Evolutionary conservation across 495 filamentous ascomycete species (phyloP).

Genomic region (Paragyromitra xinjiangensis): DNA sequence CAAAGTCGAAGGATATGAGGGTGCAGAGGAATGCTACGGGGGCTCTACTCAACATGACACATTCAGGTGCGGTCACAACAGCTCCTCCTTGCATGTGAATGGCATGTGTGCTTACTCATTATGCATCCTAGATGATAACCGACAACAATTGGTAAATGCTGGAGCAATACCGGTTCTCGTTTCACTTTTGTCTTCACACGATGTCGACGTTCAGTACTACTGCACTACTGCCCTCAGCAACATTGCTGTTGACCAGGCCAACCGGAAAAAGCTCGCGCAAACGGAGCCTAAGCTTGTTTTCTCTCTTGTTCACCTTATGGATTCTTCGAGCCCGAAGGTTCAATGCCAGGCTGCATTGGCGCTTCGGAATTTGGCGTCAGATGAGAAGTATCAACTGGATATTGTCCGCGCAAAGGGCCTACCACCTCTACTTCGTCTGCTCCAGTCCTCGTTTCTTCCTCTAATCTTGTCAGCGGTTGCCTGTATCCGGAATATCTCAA

Average conservation of each 20-base stretch:
- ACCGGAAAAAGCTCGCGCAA: conserved; percentile 87
- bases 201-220: conserved; percentile 99
- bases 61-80: conserved; percentile 76
- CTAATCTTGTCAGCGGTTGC: conserved; percentile 96
- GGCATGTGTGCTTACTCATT: conserved; percentile 49
- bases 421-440: conserved; percentile 80
- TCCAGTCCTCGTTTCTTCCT: conserved; percentile 93
- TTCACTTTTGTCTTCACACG: conserved; percentile 85
- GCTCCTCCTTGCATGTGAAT: conserved; percentile 12
- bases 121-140: conserved; percentile 79
- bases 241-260: conserved; percentile 91
- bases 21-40: conserved; percentile 98
- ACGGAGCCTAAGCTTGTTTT: conserved; percentile 89
- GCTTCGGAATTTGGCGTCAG: conserved; percentile 92
- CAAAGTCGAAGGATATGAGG: conserved; percentile 98
- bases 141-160: conserved; percentile 94
- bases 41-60: conserved; percentile 97
- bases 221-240: conserved; percentile 98
- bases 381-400: conserved; percentile 98
- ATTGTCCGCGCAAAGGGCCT: conserved; percentile 91
- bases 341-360: conserved; percentile 97
- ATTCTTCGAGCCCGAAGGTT: conserved; percentile 94
- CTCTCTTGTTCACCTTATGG: conserved; percentile 93
- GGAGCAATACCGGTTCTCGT: conserved; percentile 96
- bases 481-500: conserved; percentile 98